These are phyloP conservation scores for Phalaenopsis aphrodite DNA, from an alignment of 106 monocot genomes.

Conservation along the genomic window DNA sequence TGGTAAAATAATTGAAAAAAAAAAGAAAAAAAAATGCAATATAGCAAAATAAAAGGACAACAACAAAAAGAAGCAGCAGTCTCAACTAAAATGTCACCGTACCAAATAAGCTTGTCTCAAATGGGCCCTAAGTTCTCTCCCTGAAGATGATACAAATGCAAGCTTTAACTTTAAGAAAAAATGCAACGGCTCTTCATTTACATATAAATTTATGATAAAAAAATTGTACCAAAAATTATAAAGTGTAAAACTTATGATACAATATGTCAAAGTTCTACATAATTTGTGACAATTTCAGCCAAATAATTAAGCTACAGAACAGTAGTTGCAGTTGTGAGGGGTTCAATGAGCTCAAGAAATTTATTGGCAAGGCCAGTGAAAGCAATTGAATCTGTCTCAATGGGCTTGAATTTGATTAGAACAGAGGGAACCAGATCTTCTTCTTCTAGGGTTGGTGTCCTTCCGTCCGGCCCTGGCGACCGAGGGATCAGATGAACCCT, in stretches of 20 bases:
- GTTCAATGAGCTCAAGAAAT: conserved; percentile 63
- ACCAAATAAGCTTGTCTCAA: too few relatives aligned
- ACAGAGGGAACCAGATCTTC: conserved; percentile 80
- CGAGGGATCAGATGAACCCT: conserved; percentile 39
- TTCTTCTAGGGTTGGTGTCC: conserved; percentile 53
- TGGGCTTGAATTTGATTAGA: conserved; percentile 69
- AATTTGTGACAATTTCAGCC: neutral
- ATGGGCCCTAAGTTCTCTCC: too few relatives aligned
- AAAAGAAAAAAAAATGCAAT: too few relatives aligned
- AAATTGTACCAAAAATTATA: neutral
- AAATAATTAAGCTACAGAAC: neutral
- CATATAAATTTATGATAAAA: neutral
- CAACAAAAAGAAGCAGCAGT: too few relatives aligned
- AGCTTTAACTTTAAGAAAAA: neutral
- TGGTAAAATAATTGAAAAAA: too few relatives aligned
- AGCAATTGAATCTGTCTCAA: conserved; percentile 56
- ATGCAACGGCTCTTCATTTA: neutral
- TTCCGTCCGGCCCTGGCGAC: conserved; percentile 30
- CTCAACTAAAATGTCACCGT: too few relatives aligned
- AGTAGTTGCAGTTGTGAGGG: conserved; percentile 31
- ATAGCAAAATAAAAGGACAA: too few relatives aligned
- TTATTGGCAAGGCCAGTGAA: conserved; percentile 68
- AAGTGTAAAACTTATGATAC: neutral
- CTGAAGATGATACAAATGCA: too few relatives aligned
- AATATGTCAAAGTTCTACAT: neutral